phyloP scores from a whole-genome alignment of 2,329 filamentous ascomycete genomes.

The Colletotrichum sp. region DNA sequence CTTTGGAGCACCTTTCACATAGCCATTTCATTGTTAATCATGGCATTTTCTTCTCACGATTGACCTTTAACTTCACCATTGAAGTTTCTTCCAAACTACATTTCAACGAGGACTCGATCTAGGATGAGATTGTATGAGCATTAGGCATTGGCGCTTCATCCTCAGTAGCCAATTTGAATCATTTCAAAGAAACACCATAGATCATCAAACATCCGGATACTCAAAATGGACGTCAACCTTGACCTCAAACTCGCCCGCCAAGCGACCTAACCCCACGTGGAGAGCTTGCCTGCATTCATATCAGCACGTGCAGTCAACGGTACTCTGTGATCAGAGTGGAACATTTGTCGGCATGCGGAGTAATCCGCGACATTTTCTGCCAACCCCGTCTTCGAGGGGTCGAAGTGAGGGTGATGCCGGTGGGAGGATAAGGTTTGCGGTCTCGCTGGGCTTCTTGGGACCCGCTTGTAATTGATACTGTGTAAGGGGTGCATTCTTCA shows the following conservation, averaged over 20 bases:
- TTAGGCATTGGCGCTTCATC: background rate
- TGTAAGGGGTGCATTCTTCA: background rate
- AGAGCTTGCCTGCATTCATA: background rate
- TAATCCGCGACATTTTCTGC: background rate
- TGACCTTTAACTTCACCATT: no score
- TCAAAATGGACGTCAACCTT: background rate
- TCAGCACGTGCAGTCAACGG: background rate
- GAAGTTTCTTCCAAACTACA: no score
- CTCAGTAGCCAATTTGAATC: accelerated
- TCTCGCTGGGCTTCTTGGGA: background rate
- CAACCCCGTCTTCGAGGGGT: background rate
- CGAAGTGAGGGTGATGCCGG: background rate
- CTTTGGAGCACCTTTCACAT: no score
- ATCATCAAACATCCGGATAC: background rate
- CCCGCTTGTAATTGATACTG: background rate
- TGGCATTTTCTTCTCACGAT: no score
- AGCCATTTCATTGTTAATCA: no score
- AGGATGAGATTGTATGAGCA: background rate
- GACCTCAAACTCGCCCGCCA: background rate
- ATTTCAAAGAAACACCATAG: background rate
- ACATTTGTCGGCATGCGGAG: background rate
- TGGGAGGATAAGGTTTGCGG: background rate
- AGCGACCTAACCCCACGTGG: background rate
- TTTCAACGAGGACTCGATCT: no score
- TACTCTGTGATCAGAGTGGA: background rate